phyloP scores from a whole-genome alignment of 2,329 filamentous ascomycete species.

The Chaetothyriales sp. region DNA sequence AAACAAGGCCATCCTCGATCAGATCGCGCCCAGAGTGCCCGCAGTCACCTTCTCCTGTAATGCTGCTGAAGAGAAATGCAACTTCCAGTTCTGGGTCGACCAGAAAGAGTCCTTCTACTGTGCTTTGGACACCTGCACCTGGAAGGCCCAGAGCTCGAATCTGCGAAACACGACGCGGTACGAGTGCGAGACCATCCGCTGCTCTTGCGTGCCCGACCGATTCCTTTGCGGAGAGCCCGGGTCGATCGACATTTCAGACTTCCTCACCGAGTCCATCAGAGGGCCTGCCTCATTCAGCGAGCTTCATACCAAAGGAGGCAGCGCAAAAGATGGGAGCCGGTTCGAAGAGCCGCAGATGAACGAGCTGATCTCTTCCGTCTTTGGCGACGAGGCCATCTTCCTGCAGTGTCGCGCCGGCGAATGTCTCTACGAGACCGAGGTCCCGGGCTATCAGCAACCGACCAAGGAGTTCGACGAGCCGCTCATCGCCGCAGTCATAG shows the following conservation, averaged over 20 bases:
- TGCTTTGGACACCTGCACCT: constrained; percentile 66
- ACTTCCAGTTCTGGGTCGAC: constrained; percentile 98
- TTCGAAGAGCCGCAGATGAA: constrained; percentile 93
- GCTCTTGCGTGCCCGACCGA: constrained; percentile 74
- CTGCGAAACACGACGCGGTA: constrained; percentile 71
- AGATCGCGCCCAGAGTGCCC: constrained; percentile 70
- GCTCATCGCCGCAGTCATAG: constrained; percentile 86
- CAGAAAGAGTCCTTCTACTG: constrained; percentile 94
- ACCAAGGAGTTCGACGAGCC: constrained; percentile 95
- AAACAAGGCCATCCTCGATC: constrained; percentile 80
- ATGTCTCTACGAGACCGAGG: constrained; percentile 82
- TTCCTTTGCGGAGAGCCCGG: constrained; percentile 90
- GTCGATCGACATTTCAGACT: constrained; percentile 84
- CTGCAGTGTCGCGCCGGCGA: constrained; percentile 75
- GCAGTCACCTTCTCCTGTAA: constrained; percentile 93
- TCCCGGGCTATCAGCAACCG: constrained; percentile 77
- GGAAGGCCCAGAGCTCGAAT: constrained; percentile 53
- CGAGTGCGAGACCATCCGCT: constrained; percentile 70
- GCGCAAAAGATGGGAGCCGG: constrained; percentile 56
- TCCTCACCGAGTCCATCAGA: constrained; percentile 66
- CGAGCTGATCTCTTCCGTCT: constrained; percentile 70
- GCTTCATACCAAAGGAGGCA: constrained; percentile 39
- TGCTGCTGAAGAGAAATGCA: constrained; percentile 59
- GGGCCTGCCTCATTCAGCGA: constrained; percentile 80
- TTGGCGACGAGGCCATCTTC: constrained; percentile 81